These are phyloP conservation scores for Cylindrotheca fusiformis DNA, from an alignment of 108 stramenopile genomes.

Conservation along the genomic window DNA sequence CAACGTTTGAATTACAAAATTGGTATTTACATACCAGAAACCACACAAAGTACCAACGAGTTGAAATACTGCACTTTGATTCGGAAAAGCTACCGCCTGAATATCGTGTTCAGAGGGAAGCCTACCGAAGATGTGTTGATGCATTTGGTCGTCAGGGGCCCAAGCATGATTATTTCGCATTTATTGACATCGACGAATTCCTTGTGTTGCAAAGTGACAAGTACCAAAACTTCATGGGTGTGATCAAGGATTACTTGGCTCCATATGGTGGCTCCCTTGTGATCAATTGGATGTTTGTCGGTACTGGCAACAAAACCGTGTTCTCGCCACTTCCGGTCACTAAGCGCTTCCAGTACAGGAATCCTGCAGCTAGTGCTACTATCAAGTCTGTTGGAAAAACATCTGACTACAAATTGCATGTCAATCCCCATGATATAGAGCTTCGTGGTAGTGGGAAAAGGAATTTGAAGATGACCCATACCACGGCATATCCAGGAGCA, in stretches of 20 bases:
- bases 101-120: not conserved
- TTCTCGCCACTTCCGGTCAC: constrained; percentile 50
- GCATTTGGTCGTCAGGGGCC: not conserved
- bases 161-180: constrained; percentile 10
- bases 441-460: not conserved
- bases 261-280: constrained; percentile 31
- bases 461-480: not conserved
- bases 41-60: constrained; percentile 8
- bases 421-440: constrained; percentile 5
- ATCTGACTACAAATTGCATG: not conserved
- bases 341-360: constrained; percentile 47
- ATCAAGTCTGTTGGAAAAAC: constrained; percentile 13
- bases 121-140: constrained; percentile 3
- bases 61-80: too few species aligned
- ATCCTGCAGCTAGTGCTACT: not conserved
- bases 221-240: constrained; percentile 14
- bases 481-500: constrained; percentile 7
- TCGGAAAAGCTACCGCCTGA: too few species aligned
- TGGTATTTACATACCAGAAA: constrained; percentile 12
- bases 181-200: constrained; percentile 25
- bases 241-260: constrained; percentile 36
- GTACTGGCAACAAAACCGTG: constrained; percentile 24
- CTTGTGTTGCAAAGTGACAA: constrained; percentile 4
- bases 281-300: constrained; percentile 52
- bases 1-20: not conserved